Percentiles rank a stretch among this genome's conserved stretches.
These are phyloP conservation scores for Suillus alpinus DNA, from an alignment of 768 basidiomycete genomes.

Conservation along the genomic window DNA sequence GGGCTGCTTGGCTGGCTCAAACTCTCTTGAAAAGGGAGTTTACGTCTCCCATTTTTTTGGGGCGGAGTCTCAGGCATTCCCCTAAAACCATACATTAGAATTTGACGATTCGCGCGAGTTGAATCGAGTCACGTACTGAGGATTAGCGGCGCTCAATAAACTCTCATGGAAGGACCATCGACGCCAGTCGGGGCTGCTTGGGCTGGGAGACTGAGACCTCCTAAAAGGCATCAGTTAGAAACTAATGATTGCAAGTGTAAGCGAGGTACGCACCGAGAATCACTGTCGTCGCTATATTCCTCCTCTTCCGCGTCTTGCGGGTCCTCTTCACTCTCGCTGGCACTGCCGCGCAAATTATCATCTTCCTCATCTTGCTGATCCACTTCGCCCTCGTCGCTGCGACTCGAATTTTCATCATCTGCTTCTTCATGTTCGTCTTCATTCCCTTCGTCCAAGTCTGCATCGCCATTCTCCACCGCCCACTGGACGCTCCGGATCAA, in stretches of 20 bases:
- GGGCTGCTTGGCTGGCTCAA: not conserved
- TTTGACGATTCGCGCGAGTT: not conserved
- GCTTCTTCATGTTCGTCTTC: slow-evolving; percentile 1
- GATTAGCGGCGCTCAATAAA: not conserved
- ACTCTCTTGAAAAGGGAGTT: not conserved
- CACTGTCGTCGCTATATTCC: not conserved
- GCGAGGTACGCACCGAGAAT: not conserved
- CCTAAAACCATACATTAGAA: not conserved
- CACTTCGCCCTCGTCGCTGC: not conserved
- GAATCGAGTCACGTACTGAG: not conserved
- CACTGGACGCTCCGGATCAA: slow-evolving; percentile 18
- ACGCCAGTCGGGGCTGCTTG: not conserved
- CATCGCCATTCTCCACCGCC: slow-evolving; percentile 7
- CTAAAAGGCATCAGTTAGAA: not conserved
- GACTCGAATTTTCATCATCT: not conserved
- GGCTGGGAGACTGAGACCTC: not conserved
- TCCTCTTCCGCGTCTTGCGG: not conserved
- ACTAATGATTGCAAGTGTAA: not conserved
- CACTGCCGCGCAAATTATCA: not conserved
- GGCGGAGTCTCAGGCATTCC: not conserved
- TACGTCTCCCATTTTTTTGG: not conserved
- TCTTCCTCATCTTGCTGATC: not conserved
- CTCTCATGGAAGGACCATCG: not conserved
- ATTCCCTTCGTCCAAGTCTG: not conserved
- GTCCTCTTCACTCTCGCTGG: not conserved